These are phyloP conservation scores for Pseudogymnoascus sp. DNA, from an alignment of 2,329 filamentous ascomycete genomes.

Conservation along the genomic window DNA sequence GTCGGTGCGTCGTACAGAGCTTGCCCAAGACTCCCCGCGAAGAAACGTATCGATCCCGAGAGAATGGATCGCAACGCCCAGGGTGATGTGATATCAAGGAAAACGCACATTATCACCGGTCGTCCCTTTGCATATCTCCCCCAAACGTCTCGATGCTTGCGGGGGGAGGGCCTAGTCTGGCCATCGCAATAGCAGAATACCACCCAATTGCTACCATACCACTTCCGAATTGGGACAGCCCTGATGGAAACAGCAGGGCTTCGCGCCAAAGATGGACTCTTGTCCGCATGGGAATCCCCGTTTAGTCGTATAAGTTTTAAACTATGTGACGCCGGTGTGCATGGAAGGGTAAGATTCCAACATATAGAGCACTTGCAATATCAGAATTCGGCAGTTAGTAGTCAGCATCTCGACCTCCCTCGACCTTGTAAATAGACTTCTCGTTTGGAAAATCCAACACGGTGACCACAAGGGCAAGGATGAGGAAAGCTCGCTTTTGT, in stretches of 20 bases:
- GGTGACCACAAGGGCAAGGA: not conserved
- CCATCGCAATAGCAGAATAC: not conserved
- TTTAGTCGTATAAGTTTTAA: not conserved
- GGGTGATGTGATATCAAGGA: slow-evolving; percentile 2
- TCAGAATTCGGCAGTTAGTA: not conserved
- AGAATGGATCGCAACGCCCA: not conserved
- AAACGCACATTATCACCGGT: not conserved
- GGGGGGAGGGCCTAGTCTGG: not conserved
- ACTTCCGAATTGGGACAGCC: not conserved
- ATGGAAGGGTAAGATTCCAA: not conserved
- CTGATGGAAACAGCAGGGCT: not conserved
- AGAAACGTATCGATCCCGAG: not conserved
- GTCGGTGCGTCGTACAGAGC: not conserved
- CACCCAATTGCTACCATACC: not conserved
- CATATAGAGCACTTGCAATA: not conserved
- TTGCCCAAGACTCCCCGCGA: not conserved
- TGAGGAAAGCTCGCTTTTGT: not conserved
- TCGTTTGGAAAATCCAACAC: not conserved
- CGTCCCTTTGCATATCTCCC: not conserved
- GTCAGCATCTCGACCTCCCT: not conserved
- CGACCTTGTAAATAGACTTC: not conserved
- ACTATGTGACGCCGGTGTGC: not conserved
- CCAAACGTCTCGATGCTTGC: not conserved
- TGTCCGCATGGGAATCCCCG: not conserved
- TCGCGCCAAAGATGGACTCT: not conserved